Conservation (phyloP, 2,329 filamentous ascomycete genomes). For the Seiridium unicorne region DNA sequence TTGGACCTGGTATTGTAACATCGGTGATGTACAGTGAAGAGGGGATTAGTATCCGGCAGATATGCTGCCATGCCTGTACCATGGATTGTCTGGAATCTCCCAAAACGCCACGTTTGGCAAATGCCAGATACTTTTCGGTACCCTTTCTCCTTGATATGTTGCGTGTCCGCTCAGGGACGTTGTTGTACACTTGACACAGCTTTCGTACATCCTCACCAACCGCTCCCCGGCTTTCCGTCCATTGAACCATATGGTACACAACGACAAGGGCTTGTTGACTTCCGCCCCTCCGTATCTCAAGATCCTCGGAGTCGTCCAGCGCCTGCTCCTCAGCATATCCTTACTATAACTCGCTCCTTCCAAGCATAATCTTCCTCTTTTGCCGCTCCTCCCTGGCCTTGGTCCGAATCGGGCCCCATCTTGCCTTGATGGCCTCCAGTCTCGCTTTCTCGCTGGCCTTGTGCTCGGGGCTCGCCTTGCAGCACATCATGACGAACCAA, state of each 20-base stretch:
- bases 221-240: not conserved
- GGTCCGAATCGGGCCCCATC: conserved; percentile 56
- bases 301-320: not conserved
- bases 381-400: conserved; percentile 54
- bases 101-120: conserved; percentile 5
- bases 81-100: not conserved
- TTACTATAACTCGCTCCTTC: conserved; percentile 47
- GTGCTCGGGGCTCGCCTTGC: conserved; percentile 48
- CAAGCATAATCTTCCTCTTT: conserved; percentile 52
- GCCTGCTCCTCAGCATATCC: not conserved
- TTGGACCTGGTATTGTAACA: not conserved
- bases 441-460: conserved; percentile 41
- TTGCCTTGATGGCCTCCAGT: conserved; percentile 46
- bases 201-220: conserved; percentile 3
- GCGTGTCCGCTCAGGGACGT: not conserved
- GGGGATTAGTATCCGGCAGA: conserved; percentile 7
- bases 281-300: not conserved
- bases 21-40: not conserved
- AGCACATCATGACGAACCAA: conserved; percentile 59
- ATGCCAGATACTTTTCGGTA: conserved; percentile 9
- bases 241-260: not conserved
- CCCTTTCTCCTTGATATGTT: not conserved
- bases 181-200: conserved; percentile 3
- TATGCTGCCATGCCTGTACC: not conserved
- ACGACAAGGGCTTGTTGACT: not conserved